phyloP scores from a whole-genome alignment of 805 yeast genomes.

The Metschnikowia baotianmanensis region DNA sequence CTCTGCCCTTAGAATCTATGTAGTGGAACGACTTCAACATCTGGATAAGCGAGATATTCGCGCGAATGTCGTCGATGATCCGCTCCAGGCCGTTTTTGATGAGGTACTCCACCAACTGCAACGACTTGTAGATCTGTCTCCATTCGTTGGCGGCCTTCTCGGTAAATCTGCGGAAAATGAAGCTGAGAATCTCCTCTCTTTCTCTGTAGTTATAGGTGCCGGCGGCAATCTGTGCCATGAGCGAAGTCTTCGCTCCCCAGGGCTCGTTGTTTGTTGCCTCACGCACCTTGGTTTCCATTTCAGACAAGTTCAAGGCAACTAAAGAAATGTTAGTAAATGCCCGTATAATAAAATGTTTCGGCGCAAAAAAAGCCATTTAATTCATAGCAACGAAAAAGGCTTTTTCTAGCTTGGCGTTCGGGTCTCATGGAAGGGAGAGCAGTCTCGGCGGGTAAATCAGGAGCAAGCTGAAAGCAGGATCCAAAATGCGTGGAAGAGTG shows the following conservation, averaged over 20 bases:
- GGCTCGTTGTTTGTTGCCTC: slow-evolving; percentile 99
- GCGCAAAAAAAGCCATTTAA: too few species aligned
- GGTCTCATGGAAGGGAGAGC: too few species aligned
- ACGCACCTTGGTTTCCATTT: slow-evolving; percentile 92
- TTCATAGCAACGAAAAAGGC: too few species aligned
- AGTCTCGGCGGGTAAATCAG: too few species aligned
- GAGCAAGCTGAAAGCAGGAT: too few species aligned
- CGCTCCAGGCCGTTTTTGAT: slow-evolving; percentile 92
- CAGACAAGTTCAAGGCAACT: slow-evolving; percentile 90
- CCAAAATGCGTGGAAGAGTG: too few species aligned
- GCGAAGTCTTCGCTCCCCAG: slow-evolving; percentile 92
- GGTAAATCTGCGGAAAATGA: slow-evolving; percentile 84
- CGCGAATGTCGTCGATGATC: slow-evolving; percentile 90
- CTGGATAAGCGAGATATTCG: slow-evolving; percentile 73
- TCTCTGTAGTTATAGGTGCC: slow-evolving; percentile 88
- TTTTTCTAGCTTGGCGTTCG: too few species aligned
- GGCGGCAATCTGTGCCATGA: slow-evolving; percentile 93
- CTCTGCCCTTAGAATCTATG: slow-evolving; percentile 89
- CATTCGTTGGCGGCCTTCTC: slow-evolving; percentile 96
- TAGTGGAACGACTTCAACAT: slow-evolving; percentile 93
- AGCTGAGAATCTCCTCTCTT: slow-evolving; percentile 73
- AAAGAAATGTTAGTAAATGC: neutral
- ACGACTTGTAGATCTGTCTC: slow-evolving; percentile 95
- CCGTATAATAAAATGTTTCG: too few species aligned
- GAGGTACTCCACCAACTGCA: slow-evolving; percentile 87